Base-by-base conservation (phyloP, 208 protist species). In the Acanthamoeba lenticulata region DNA sequence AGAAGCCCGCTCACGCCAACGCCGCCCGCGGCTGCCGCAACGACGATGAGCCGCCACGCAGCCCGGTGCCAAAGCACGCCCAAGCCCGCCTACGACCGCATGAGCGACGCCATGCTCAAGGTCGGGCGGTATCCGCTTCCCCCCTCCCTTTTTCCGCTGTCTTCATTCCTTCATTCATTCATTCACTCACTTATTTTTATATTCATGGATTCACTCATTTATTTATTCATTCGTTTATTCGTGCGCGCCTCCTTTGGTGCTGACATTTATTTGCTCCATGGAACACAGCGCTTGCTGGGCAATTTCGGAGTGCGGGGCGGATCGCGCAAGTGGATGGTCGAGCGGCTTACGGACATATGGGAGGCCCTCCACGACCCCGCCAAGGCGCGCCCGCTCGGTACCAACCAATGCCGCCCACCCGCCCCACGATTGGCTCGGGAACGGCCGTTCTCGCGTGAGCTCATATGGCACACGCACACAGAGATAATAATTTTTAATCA, bases 271-370 rank as follows among this genome's bases (percentile, higher is more conserved):
- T 13, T n/a, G 15, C 17, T 60, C 5, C 6, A 24, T 24, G 55
- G n/a, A n/a, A 15, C 5, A 62, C 67, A 77, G 67, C 29, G 34
- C 9, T 38, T 77, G 67, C 40, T 77, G 67, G 27, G 34, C 29
- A 32, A 42, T 17, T 77, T 34, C 11, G 67, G 67, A 13, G 67
- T 77, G 38, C 67, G 67, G 4, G 67, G 34, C 9, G 67, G 67
- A 38, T 77, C 67, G 38, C n/a, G 67, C 32, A 77, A 77, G 67
- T 77, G 67, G 67, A 77, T 77, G 67, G 15, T 77, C 19, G 67
- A 77, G 38, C 34, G 38, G 34, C 67, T 77, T 11, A 44, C 67
- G 7, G 67, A 13, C 34, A 77, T 77, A 13, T 77, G 67, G 67
- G 67, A 77, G 24, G 67, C 67, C 11, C 38, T 24, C 32, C 67